Evolutionary conservation across 768 basidiomycete genomes (phyloP), one percentile per base, ranked within the genome.

Genomic region (Terana coerulea): DNA sequence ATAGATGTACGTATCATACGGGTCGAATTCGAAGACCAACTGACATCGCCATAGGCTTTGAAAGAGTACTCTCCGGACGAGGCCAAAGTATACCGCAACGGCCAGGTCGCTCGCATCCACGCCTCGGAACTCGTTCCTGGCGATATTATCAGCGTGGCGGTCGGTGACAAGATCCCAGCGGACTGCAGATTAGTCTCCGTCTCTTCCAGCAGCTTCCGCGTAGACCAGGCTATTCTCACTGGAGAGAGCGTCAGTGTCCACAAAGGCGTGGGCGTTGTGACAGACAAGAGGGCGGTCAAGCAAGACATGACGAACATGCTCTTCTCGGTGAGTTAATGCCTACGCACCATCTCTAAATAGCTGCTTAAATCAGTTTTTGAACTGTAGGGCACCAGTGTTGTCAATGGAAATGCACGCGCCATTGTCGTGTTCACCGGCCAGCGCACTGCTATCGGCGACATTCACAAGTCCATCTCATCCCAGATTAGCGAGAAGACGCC

Each of bases 291-390:
- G 58, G 95, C 95, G 6, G 95, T 98, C 52, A 97, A 95, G 70
- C 95, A 98, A 69, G 95, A 99, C 62, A 95, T 95, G 95, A 84
- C 79, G 51, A 98, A 98, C 69, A 97, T 97, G 71, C 73, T 98
- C 10, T 98, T 98, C 70, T 86, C 91, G 8, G 92, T 92, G 60
- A 61, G 83, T 68, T 36, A 25, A 15, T 30, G 11, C 34, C 40
- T 19, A 48, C 51, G 9, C 31, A 17, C 49, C 24, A 5, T 25
- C 24, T 33, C 11, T 25, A 33, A 33, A n/a, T 19, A 24, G 10
- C n/a, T 28, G 10, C 48, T 31, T 34, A 30, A 26, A 22, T 36
- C 28, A n/a, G n/a, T n/a, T n/a, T 37, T 51, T 9, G 53, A 36
- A 31, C 35, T 49, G 25, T 56, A 93, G 91, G 95, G 95, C 26